phyloP scores from a whole-genome alignment of 305 asterid species.

The Rubia tinctorum region DNA sequence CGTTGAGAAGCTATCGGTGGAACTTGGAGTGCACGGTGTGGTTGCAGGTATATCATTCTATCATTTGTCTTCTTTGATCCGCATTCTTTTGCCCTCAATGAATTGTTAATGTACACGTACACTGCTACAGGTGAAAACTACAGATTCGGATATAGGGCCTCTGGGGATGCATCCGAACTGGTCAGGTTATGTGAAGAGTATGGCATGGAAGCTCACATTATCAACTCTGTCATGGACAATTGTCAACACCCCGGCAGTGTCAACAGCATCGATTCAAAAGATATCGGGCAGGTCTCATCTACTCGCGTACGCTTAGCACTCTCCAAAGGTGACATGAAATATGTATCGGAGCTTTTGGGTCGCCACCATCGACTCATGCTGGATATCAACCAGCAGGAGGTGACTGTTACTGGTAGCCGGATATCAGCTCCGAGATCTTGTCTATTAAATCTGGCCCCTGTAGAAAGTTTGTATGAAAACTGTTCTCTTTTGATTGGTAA shows the following conservation, averaged over 20 bases:
- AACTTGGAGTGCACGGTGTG: slow-evolving; percentile 82
- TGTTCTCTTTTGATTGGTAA: slow-evolving; percentile 52
- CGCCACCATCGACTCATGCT: slow-evolving; percentile 73
- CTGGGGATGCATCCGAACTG: slow-evolving; percentile 73
- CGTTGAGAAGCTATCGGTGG: slow-evolving; percentile 72
- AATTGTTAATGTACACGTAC: neutral
- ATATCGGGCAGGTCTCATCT: slow-evolving; percentile 90
- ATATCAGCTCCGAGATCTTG: slow-evolving; percentile 60
- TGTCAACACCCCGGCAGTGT: slow-evolving; percentile 33
- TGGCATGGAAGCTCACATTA: slow-evolving; percentile 63
- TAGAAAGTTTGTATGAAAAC: slow-evolving; percentile 66
- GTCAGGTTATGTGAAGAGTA: slow-evolving; percentile 61
- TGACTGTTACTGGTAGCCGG: slow-evolving; percentile 30
- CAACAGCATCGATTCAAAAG: slow-evolving; percentile 38
- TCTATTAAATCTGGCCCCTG: slow-evolving; percentile 83
- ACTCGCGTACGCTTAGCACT: slow-evolving; percentile 87
- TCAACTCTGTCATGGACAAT: slow-evolving; percentile 78
- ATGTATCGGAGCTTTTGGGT: slow-evolving; percentile 80
- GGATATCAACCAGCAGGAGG: slow-evolving; percentile 31
- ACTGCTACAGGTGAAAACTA: slow-evolving; percentile 70
- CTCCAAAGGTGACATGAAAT: slow-evolving; percentile 69
- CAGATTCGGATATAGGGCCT: slow-evolving; percentile 86
- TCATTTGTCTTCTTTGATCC: neutral
- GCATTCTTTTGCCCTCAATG: neutral
- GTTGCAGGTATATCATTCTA: slow-evolving; percentile 66